phyloP scores from a whole-genome alignment of 192 early-diverging fungal genomes.

The Gigaspora rosea region DNA sequence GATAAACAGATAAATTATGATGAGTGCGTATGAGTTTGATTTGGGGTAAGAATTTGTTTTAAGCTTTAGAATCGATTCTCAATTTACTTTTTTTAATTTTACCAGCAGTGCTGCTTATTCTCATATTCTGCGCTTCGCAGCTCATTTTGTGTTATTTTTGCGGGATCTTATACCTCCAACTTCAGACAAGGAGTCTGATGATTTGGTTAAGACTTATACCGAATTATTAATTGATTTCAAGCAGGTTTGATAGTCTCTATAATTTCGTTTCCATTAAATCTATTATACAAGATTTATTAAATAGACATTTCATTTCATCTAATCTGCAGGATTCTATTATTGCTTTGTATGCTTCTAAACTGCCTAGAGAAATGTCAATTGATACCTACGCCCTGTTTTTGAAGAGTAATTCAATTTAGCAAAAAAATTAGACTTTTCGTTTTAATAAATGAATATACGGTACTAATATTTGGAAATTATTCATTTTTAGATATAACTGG shows the following conservation, averaged over 20 bases:
- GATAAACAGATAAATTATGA: background rate
- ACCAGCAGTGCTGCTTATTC: constrained; percentile 36
- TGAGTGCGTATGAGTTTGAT: constrained; percentile 5
- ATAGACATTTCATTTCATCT: background rate
- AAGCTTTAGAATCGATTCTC: background rate
- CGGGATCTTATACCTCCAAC: constrained; percentile 1
- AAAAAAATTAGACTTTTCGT: background rate
- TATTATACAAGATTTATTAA: background rate
- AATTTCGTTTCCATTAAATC: background rate
- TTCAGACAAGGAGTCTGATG: constrained; percentile 7
- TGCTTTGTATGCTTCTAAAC: constrained; percentile 25
- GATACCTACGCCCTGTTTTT: constrained; percentile 14
- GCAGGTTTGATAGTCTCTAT: background rate
- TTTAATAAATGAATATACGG: background rate
- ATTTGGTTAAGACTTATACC: constrained; percentile 11
- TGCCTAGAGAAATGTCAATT: constrained; percentile 18
- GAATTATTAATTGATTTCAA: constrained; percentile 1
- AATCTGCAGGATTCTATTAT: constrained; percentile 4
- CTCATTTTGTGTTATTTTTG: constrained; percentile 61
- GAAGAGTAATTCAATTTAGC: background rate
- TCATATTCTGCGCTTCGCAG: constrained; percentile 68
- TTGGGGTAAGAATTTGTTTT: background rate
- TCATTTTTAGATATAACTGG: background rate
- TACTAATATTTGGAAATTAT: background rate
- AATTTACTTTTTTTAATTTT: constrained; percentile 16